These are phyloP conservation scores for Lindgomyces ingoldianus DNA, from an alignment of 495 filamentous ascomycete genomes.

Conservation along the genomic window DNA sequence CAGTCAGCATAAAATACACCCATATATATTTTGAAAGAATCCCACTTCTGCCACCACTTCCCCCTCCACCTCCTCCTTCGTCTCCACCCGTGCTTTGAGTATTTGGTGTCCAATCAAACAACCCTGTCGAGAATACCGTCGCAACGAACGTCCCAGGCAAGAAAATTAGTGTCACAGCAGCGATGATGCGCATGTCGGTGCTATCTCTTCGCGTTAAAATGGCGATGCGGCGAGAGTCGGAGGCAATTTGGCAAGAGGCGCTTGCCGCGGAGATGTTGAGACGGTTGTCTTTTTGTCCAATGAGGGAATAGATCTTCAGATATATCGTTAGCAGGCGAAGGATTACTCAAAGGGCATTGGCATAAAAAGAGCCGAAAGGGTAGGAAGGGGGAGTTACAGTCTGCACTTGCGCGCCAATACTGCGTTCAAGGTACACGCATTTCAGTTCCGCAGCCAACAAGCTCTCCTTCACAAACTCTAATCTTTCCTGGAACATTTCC, in stretches of 20 bases:
- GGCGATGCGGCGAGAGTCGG: constrained; percentile 13
- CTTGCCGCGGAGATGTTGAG: constrained; percentile 12
- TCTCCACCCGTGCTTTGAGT: neutral
- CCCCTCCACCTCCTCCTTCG: neutral
- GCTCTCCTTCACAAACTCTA: constrained; percentile 1
- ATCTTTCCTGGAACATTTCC: constrained; percentile 5
- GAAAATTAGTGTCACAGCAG: constrained; percentile 21
- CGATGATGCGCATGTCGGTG: constrained; percentile 25
- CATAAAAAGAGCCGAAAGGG: no score
- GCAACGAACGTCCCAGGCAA: constrained; percentile 23
- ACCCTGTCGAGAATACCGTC: constrained; percentile 19
- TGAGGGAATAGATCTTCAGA: constrained; percentile 22
- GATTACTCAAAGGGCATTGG: no score
- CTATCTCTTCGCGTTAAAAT: constrained; percentile 14
- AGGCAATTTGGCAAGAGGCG: constrained; percentile 12
- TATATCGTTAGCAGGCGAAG: neutral
- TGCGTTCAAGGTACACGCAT: constrained; percentile 20
- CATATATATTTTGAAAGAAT: constrained; percentile 15
- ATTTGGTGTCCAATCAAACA: constrained; percentile 18
- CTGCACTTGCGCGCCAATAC: constrained; percentile 16
- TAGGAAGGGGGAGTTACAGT: neutral
- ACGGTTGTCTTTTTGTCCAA: constrained; percentile 22
- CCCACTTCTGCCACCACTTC: no score
- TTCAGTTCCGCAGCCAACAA: constrained; percentile 14
- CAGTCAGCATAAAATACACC: constrained; percentile 27